Evolutionary conservation across 1,139 yeast genomes (phyloP).

Genomic region (Diutina catenulata): DNA sequence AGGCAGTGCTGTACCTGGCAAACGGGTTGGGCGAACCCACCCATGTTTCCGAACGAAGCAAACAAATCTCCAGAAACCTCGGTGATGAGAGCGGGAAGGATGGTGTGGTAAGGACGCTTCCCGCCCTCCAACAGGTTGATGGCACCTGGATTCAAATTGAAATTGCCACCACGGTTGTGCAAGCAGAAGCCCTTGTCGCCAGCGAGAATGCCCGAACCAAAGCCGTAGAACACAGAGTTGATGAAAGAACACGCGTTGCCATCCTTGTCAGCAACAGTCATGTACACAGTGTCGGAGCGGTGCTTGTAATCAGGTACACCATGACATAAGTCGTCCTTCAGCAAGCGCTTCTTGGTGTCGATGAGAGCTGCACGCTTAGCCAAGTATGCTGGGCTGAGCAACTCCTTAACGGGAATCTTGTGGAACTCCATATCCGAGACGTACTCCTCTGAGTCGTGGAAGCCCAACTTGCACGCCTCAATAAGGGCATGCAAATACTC

Average conservation of each 20-base stretch:
- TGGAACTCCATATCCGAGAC: conserved; percentile 48
- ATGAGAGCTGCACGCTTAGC: conserved; percentile 35
- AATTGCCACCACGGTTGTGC: conserved; percentile 71
- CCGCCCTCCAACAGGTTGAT: conserved; percentile 55
- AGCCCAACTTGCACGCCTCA: conserved; percentile 63
- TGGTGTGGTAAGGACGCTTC: conserved; percentile 75
- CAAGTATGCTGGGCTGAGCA: conserved; percentile 35
- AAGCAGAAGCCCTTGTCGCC: conserved; percentile 57
- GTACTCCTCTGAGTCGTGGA: conserved; percentile 67
- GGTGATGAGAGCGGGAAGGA: conserved; percentile 73
- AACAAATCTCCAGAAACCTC: conserved; percentile 29
- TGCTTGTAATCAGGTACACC: conserved; percentile 48
- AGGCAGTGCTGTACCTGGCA: conserved; percentile 73
- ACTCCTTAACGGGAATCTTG: conserved; percentile 22
- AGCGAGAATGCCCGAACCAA: conserved; percentile 67
- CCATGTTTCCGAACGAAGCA: conserved; percentile 78
- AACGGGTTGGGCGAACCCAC: conserved; percentile 81
- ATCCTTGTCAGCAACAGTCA: conserved; percentile 53
- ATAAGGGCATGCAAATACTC: conserved; percentile 60
- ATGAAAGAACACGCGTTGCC: conserved; percentile 82
- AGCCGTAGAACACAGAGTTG: conserved; percentile 59
- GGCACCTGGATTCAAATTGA: conserved; percentile 46
- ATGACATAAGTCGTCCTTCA: not conserved
- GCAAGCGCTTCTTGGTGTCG: conserved; percentile 34
- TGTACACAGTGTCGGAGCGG: conserved; percentile 69